Evolutionary conservation across 306 rosid genomes (phyloP), one percentile per base, ranked within the genome.

Genomic region (Prinsepia uniflora): DNA sequence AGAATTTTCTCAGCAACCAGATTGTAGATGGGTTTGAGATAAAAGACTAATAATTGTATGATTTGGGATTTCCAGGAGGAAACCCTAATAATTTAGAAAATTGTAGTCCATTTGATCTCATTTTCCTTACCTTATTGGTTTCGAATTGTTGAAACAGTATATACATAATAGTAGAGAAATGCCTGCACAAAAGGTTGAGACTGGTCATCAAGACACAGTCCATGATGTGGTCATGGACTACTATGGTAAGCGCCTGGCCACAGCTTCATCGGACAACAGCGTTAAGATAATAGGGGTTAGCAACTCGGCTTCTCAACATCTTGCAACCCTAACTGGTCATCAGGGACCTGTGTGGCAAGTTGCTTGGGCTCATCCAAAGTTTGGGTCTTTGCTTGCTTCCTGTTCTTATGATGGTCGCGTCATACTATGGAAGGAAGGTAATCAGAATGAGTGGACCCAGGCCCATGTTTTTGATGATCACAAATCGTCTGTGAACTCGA

Each of bases 271-370:
- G 10, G 96, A 91, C 70, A 84, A 83, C 79, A 86, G 92, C n/a
- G 84, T 91, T 69, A 91, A 91, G 89, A 91, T 91, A 82, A 81
- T 83, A 56, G 97, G 92, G 43, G 97, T 85, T 65, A 88, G 96
- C 83, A 88, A 80, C 73, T 56, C 89, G 0, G 83, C 89, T 67
- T 88, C 92, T 60, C 97, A 91, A 73, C 92, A 80, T 85, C 85
- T 91, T 15, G 92, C 92, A 6, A 88, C 96, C 2, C 73, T 91
- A 44, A 69, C 84, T 0, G 92, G 97, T 84, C 90, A 91, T 64
- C 92, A 86, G 81, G 97, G 97, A 44, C 89, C 96, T 53, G 96
- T 91, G 24, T 88, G 96, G 96, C 89, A 91, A 79, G 92, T 86
- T 6, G 83, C 54, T 4, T 88, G 96, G 96, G 96, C 96, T 57